Conservation (phyloP, 805 yeast species). For the Suhomyces vadensis region DNA sequence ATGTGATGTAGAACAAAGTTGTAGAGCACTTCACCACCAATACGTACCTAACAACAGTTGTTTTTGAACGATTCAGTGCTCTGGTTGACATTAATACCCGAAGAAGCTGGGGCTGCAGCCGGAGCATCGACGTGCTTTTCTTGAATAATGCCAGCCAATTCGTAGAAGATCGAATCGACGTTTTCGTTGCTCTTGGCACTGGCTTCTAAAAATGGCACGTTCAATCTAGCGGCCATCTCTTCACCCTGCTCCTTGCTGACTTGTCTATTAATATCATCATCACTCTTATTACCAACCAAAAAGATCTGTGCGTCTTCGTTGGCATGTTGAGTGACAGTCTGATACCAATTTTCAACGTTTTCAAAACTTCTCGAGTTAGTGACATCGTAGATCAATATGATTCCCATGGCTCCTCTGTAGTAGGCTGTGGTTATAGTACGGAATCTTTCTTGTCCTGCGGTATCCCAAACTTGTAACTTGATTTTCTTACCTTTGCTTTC, state of each 20-base stretch:
- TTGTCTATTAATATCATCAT: slow-evolving; percentile 82
- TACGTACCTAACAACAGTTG: slow-evolving; percentile 39
- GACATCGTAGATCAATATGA: slow-evolving; percentile 79
- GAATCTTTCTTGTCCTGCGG: slow-evolving; percentile 97
- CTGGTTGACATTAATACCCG: slow-evolving; percentile 43
- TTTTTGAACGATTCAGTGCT: slow-evolving; percentile 28
- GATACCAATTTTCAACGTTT: slow-evolving; percentile 91
- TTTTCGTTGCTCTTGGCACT: slow-evolving; percentile 92
- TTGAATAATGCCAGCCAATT: slow-evolving; percentile 82
- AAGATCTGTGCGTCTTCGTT: slow-evolving; percentile 93
- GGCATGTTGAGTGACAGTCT: slow-evolving; percentile 95
- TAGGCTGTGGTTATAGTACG: slow-evolving; percentile 93
- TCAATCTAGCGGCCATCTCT: slow-evolving; percentile 79
- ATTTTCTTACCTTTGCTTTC: slow-evolving; percentile 91
- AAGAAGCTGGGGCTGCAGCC: slow-evolving; percentile 23
- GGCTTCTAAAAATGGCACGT: slow-evolving; percentile 91
- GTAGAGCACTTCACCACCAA: background rate
- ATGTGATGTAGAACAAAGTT: background rate
- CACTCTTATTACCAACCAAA: slow-evolving; percentile 94
- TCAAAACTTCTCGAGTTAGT: slow-evolving; percentile 90
- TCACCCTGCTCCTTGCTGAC: slow-evolving; percentile 91
- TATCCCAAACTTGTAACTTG: slow-evolving; percentile 95
- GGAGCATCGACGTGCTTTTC: slow-evolving; percentile 60
- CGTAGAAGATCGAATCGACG: slow-evolving; percentile 89
- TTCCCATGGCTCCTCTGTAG: slow-evolving; percentile 89